Percentiles rank a stretch among this genome's conserved stretches.
Conservation (phyloP, 1,139 yeast genomes). For the Blastobotrys arbuscula region DNA sequence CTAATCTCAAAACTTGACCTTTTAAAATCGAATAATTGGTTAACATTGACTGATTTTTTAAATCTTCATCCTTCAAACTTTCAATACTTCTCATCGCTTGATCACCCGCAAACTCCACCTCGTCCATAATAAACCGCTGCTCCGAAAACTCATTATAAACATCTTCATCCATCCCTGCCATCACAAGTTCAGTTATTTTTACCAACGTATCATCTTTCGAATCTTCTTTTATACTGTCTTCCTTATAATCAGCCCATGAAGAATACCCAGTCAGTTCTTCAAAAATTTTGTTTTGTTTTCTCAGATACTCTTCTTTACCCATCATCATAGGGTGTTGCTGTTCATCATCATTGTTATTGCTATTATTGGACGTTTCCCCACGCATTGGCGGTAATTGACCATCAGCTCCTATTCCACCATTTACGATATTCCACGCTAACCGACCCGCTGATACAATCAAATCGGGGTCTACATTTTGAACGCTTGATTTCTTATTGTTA, state of each 20-base stretch:
- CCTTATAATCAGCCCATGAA: conserved; percentile 18
- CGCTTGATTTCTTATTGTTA: neutral
- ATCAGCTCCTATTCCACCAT: no score
- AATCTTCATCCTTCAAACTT: neutral
- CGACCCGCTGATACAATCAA: no score
- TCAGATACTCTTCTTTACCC: conserved; percentile 22
- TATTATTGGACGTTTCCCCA: neutral
- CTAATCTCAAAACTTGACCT: conserved; percentile 17
- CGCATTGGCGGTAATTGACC: neutral
- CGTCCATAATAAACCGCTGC: conserved; percentile 18
- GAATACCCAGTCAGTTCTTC: conserved; percentile 20
- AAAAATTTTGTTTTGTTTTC: conserved; percentile 20
- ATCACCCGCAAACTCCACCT: conserved; percentile 14
- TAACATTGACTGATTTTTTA: conserved; percentile 3
- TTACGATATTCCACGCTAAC: no score
- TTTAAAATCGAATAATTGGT: conserved; percentile 14
- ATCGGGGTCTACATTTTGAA: no score
- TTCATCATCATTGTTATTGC: neutral
- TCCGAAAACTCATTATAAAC: conserved; percentile 19
- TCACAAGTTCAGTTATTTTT: conserved; percentile 17
- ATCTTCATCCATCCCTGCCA: conserved; percentile 22
- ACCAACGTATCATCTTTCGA: conserved; percentile 15
- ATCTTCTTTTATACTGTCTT: conserved; percentile 12
- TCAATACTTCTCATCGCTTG: conserved; percentile 8
- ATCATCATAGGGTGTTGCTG: conserved; percentile 15